These are phyloP conservation scores for Hyphodiscus hymeniophilus DNA, from an alignment of 495 filamentous ascomycete genomes.

Conservation along the genomic window DNA sequence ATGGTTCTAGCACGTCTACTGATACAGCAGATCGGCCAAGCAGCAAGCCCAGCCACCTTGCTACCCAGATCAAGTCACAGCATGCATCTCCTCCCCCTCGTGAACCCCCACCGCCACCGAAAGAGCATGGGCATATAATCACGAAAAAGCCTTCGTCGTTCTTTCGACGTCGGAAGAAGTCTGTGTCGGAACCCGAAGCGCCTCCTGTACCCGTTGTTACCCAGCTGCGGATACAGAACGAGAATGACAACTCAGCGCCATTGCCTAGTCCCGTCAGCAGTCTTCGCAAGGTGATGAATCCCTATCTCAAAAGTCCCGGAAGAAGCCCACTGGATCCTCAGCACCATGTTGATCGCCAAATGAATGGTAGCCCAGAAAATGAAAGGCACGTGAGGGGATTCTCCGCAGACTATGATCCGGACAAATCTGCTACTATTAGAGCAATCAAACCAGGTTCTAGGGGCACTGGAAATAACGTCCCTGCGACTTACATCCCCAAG, in stretches of 20 bases:
- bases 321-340: conserved; percentile 23
- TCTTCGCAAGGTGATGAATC: conserved; percentile 82
- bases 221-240: conserved; percentile 27
- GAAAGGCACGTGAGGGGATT: conserved; percentile 36
- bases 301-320: conserved; percentile 47
- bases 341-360: background rate
- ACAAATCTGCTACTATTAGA: conserved; percentile 50
- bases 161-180: conserved; percentile 90
- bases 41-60: conserved; percentile 26
- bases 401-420: conserved; percentile 57
- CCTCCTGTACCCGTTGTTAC: conserved; percentile 26
- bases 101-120: conserved; percentile 34
- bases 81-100: conserved; percentile 31
- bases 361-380: background rate
- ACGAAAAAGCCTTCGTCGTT: conserved; percentile 89
- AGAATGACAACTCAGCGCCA: background rate
- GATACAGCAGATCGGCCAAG: conserved; percentile 21
- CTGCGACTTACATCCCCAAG: background rate
- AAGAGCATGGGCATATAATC: conserved; percentile 39
- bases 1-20: conserved; percentile 19
- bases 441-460: conserved; percentile 33
- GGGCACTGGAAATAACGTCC: conserved; percentile 5
- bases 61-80: conserved; percentile 30
- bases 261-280: conserved; percentile 72
- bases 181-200: conserved; percentile 48